These are phyloP conservation scores for Colletotrichum australisinense DNA, from an alignment of 2,329 filamentous ascomycete genomes.

Conservation along the genomic window DNA sequence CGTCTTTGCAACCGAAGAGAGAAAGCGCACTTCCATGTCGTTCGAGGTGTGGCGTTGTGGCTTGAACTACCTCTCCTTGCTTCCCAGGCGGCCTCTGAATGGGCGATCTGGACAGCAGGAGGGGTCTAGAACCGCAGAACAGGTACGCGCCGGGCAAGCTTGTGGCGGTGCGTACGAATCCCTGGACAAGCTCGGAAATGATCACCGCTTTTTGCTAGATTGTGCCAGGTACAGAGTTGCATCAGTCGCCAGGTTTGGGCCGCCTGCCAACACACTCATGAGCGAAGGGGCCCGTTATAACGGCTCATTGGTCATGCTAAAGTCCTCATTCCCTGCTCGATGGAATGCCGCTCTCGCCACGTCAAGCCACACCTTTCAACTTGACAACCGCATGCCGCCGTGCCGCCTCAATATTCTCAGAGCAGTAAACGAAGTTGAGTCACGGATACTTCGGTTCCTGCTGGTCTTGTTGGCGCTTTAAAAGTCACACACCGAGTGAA, in stretches of 20 bases:
- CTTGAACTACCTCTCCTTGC: neutral
- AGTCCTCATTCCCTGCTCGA: neutral
- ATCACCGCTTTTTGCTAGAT: slow-evolving; percentile 26
- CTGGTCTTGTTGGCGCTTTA: neutral
- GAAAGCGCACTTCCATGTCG: slow-evolving; percentile 2
- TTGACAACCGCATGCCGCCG: neutral
- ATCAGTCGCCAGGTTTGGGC: neutral
- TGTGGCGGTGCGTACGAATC: slow-evolving; percentile 34
- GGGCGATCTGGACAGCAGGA: neutral
- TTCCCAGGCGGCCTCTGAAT: neutral
- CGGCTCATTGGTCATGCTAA: slow-evolving; percentile 14
- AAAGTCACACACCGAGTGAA: neutral
- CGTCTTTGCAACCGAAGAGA: slow-evolving; percentile 1
- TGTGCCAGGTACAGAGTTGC: slow-evolving; percentile 30
- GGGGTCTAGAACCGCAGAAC: slow-evolving; percentile 28
- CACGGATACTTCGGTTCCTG: neutral
- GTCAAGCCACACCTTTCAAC: slow-evolving; percentile 26
- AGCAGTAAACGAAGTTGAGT: neutral
- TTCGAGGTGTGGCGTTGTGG: slow-evolving; percentile 18
- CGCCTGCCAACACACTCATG: neutral
- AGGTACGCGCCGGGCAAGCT: neutral
- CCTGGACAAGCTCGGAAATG: slow-evolving; percentile 26
- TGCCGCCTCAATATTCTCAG: neutral
- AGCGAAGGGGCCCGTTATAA: neutral
- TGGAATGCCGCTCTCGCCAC: slow-evolving; percentile 26